Evolutionary conservation across 2,329 filamentous ascomycete species (phyloP), one percentile per base, ranked within the genome.

Genomic region (Aquanectria penicillioides): DNA sequence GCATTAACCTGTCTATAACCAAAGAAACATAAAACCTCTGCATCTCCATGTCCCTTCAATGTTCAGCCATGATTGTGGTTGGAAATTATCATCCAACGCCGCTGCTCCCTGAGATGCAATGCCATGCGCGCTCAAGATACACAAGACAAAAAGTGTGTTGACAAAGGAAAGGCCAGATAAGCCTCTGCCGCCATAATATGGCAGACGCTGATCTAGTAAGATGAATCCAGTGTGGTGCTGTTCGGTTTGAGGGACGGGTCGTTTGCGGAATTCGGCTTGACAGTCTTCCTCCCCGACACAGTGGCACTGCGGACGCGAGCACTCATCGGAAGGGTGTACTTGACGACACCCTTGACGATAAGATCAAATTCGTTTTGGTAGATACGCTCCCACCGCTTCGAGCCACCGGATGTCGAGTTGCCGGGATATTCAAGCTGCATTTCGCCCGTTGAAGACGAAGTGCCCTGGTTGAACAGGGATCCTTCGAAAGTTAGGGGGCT

Each of bases 341-440:
- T 93, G 66, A 99, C 82, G 12, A 95, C 91, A 18, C 95, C 95
- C 68, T 95, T 89, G 36, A 99, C 86, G 60, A 98, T 94, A 44
- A 99, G 83, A 66, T 97, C 93, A 68, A 98, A 99, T 38, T 94
- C 92, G 74, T 97, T 91, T 64, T 96, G 87, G 47, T 97, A 82
- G 41, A 98, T 94, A 59, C 88, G 86, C 73, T 97, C 93, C 95
- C 95, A 99, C 11, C 94, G 87, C 71, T 91, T 88, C 2, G 89
- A 89, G 8, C 94, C 95, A 34, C 91, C 91, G 37, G 93, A 89
- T 0, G 95, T 98, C 68, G 89, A 89, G 75, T 98, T 99, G 4
- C 94, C 94, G 0, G 95, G 95, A 53, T 90, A 88, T 22, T 83
- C 79, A 4, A 99, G 84, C 33, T 94, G 90, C 65, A 99, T 86